Evolutionary conservation across 176 grass and related monocot genomes (phyloP), one percentile per base, ranked within the genome.

Genomic region (Elymus sibiricus): DNA sequence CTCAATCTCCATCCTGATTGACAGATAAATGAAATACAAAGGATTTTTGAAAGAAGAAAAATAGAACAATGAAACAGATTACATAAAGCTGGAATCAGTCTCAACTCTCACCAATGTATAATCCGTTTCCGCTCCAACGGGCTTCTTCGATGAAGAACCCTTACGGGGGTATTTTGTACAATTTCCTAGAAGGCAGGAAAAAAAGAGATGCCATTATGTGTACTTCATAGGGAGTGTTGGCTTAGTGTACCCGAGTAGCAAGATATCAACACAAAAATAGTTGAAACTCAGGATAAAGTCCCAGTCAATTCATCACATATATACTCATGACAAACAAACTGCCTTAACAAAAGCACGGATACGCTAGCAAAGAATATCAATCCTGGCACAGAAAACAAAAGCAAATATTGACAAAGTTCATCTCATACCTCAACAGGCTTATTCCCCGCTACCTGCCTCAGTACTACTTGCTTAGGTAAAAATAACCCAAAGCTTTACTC

Each of bases 71-170:
- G 43, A 75, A 74, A 75, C 9, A 44, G 43, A 78, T 42, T 29
- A 62, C n/a, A 86, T 44, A 75, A 55, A 81, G 66, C 28, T 35
- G 56, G n/a, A 86, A 70, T 11, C 84, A 56, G 35, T 65, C 65
- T 82, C 80, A 95, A 93, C 93, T 46, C 85, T 82, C 82, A 95
- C 93, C 96, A 98, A 86, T 98, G 93, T 89, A 98, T 94, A 75
- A 91, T 86, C 73, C 89, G 86, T 84, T 92, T 94, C 14, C 91
- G 86, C 84, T 94, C 96, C 68, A 98, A 73, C 56, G 91, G 93
- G 81, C 93, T 95, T 88, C 96, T 89, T 59, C 96, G 90, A 74
- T 98, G 96, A 88, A 98, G 89, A 51, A 95, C 93, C 86, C 96
- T 94, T 68, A 98, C 64, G 31, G 93, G 96, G 40, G 96, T 98